Evolutionary conservation across 1,284 basidiomycete genomes (phyloP).

Genomic region (Afroboletus lepidellus): DNA sequence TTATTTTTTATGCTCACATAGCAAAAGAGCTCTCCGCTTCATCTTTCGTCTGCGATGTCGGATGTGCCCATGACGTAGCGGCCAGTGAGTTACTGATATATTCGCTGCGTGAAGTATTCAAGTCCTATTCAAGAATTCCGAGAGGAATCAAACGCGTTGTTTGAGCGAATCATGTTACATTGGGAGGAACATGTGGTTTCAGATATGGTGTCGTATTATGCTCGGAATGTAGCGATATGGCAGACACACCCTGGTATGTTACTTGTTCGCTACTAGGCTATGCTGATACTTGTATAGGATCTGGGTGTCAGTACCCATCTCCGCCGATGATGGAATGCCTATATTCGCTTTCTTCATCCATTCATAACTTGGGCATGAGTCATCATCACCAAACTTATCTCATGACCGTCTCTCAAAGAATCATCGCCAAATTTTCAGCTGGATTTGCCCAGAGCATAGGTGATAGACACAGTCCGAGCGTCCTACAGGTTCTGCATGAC

Average conservation of each 20-base stretch:
- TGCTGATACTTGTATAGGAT: slow-evolving; percentile 22
- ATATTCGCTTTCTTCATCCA: slow-evolving; percentile 49
- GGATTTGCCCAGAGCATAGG: slow-evolving; percentile 41
- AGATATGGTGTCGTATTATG: slow-evolving; percentile 32
- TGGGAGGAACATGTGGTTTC: slow-evolving; percentile 50
- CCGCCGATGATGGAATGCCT: slow-evolving; percentile 53
- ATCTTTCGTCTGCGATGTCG: slow-evolving; percentile 44
- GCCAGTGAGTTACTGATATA: slow-evolving; percentile 36
- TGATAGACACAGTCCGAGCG: slow-evolving; percentile 28
- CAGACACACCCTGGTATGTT: slow-evolving; percentile 12
- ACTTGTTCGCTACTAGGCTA: slow-evolving; percentile 1
- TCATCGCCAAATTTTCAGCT: slow-evolving; percentile 38
- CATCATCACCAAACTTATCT: slow-evolving; percentile 36
- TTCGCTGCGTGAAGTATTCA: slow-evolving; percentile 6
- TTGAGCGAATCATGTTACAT: slow-evolving; percentile 42
- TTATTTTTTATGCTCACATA: slow-evolving; percentile 44
- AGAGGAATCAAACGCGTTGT: slow-evolving; percentile 37
- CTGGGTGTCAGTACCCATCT: slow-evolving; percentile 44
- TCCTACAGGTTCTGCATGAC: slow-evolving; percentile 42
- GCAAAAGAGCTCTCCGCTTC: slow-evolving; percentile 42
- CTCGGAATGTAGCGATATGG: slow-evolving; percentile 9
- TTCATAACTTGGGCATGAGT: slow-evolving; percentile 52
- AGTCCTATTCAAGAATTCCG: slow-evolving; percentile 42
- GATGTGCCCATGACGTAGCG: slow-evolving; percentile 38
- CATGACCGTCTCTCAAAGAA: slow-evolving; percentile 36